Percentiles rank a stretch among this genome's conserved stretches.
Evolutionary conservation across 352 stramenopile species (phyloP).

Genomic region (Pythium oligandrum): DNA sequence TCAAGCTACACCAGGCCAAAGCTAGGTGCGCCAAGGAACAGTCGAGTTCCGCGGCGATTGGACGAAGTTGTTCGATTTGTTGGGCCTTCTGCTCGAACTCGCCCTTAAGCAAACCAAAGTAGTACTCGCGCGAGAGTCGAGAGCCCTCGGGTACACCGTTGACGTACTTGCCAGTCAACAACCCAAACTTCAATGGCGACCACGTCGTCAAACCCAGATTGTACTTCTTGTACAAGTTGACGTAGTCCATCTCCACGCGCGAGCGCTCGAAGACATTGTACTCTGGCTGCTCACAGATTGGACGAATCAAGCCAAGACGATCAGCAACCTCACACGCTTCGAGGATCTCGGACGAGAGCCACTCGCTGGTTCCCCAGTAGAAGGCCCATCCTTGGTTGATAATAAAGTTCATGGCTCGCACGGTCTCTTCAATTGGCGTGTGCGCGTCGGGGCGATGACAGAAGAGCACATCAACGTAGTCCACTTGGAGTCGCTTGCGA

Average conservation of each 20-base stretch:
- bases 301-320: conserved; percentile 23
- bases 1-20: conserved; percentile 39
- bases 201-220: conserved; percentile 35
- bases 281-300: conserved; percentile 42
- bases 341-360: conserved; percentile 34
- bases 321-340: conserved; percentile 32
- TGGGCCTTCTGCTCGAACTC: conserved; percentile 12
- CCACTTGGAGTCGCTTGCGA: conserved; percentile 27
- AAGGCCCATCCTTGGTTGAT: conserved; percentile 38
- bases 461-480: conserved; percentile 44
- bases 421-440: conserved; percentile 35
- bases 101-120: conserved; percentile 16
- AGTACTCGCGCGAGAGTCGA: conserved; percentile 22
- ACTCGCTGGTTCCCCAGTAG: conserved; percentile 53
- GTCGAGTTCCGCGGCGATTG: conserved; percentile 24
- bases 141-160: conserved; percentile 12
- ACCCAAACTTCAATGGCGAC: conserved; percentile 28
- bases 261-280: conserved; percentile 51
- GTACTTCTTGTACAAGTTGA: conserved; percentile 30
- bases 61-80: conserved; percentile 7
- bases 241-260: conserved; percentile 37
- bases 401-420: conserved; percentile 47
- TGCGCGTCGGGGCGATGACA: conserved; percentile 27
- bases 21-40: conserved; percentile 37
- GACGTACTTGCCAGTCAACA: conserved; percentile 47